Conservation (phyloP, 2,329 filamentous ascomycete species). For the Diaporthe helianthi region DNA sequence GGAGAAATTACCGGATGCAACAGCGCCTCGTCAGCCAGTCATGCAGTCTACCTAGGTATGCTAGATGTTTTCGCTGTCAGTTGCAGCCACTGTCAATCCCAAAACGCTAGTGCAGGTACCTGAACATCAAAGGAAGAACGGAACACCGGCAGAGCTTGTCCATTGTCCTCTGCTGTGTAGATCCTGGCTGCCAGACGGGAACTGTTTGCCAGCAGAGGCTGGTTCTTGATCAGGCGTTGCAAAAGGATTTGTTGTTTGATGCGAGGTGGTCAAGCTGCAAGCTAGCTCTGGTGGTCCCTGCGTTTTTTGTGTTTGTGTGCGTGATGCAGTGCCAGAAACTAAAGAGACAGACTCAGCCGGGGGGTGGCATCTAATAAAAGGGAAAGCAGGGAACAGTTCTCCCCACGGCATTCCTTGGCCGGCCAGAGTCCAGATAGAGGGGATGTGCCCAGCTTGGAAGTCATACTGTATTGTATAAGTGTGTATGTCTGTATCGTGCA, state of each 20-base stretch:
- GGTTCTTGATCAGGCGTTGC: background rate
- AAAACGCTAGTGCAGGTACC: conserved; percentile 11
- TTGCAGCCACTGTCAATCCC: background rate
- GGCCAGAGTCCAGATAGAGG: conserved; percentile 16
- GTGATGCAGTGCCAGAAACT: conserved; percentile 4
- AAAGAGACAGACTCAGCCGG: conserved; percentile 9
- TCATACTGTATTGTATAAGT: background rate
- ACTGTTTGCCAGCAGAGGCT: background rate
- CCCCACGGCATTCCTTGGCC: conserved; percentile 12
- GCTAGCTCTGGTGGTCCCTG: conserved; percentile 14
- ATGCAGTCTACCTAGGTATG: background rate
- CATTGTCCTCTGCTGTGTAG: background rate
- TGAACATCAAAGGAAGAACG: background rate
- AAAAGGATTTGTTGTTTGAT: too few species aligned
- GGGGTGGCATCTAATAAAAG: conserved; percentile 28
- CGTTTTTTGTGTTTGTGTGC: background rate
- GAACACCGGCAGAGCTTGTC: background rate
- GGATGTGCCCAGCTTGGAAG: conserved; percentile 4
- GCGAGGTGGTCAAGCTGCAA: conserved; percentile 6
- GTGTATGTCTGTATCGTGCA: background rate
- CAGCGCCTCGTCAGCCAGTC: background rate
- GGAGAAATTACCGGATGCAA: conserved; percentile 1
- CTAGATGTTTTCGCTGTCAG: background rate
- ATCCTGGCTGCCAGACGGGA: background rate
- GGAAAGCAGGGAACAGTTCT: conserved; percentile 22